Base-by-base conservation (phyloP, 2,329 filamentous ascomycete genomes). In the Pseudogymnoascus sp. region DNA sequence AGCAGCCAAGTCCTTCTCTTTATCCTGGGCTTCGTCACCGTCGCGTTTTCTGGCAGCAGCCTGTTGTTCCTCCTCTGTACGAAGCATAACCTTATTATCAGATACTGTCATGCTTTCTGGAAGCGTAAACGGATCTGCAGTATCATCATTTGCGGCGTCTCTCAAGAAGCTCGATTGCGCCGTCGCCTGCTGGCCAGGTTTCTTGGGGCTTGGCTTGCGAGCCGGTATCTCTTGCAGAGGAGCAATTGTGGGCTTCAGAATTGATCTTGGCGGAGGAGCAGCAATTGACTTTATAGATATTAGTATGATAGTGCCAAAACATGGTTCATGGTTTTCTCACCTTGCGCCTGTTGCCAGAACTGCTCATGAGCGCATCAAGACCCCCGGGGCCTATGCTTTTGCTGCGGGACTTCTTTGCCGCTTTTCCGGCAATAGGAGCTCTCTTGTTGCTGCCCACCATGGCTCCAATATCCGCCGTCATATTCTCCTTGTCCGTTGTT, bases 351-450 rank as follows among this genome's bases (percentile, higher is more conserved):
- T 96, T 96, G 35, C 90, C 90, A 71, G 81, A 84, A 50, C 83
- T 84, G 71, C 88, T 83, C 74, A 89, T 92, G 62, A 96, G 81
- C 63, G 89, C 88, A 79, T 96, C 92, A 53, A 96, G 77, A 26
- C 93, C 92, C 60, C 93, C 95, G 14, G 95, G 93, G 2, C 95
- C 95, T 69, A 99, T 88, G 77, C 93, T 98, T 80, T 97, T 98
- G 77, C 93, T 97, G 68, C 95, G 87, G 64, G 89, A 90, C 77
- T 92, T 93, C 78, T 82, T 83, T 41, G 66, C 61, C 8, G 66
- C 46, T 59, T 70, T 70, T 31, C 68, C 67, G 6, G 64, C 65
- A n/a, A 66, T 46, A 6, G 64, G 31, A 22, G 68, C 43, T 50
- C 65, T 70, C 61, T 73, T 73, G 26, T 67, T 65, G 12, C 11